Conservation (phyloP, 441 rosid species). For the Brassica hybrid region DNA sequence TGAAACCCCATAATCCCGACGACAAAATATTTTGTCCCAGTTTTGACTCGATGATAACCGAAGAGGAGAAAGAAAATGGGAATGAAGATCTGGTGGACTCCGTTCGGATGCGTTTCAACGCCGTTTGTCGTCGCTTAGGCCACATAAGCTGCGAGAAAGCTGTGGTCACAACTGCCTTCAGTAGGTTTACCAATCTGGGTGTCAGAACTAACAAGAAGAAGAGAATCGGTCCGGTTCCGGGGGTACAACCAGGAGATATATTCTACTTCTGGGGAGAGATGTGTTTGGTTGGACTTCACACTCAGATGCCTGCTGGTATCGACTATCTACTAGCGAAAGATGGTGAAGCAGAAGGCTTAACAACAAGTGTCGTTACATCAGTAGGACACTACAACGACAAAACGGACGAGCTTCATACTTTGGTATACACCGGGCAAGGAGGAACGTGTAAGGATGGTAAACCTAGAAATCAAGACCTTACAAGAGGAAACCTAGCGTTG, state of each 20-base stretch:
- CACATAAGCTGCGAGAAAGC: conserved; percentile 39
- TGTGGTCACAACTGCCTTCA: conserved; percentile 12
- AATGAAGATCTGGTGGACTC: conserved; percentile 36
- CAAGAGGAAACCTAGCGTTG: neutral
- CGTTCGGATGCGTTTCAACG: conserved; percentile 46
- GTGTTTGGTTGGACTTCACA: conserved; percentile 69
- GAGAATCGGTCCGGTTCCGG: conserved; percentile 58
- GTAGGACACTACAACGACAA: conserved; percentile 61
- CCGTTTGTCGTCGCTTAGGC: conserved; percentile 44
- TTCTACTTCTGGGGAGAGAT: conserved; percentile 72
- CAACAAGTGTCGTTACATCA: conserved; percentile 59
- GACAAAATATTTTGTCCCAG: neutral
- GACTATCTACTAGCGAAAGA: no score
- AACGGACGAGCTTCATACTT: conserved; percentile 51
- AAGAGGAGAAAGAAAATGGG: conserved; percentile 36
- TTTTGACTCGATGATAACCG: conserved; percentile 1
- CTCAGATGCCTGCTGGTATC: conserved; percentile 61
- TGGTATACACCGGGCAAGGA: conserved; percentile 51
- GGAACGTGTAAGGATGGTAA: conserved; percentile 36
- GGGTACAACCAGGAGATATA: conserved; percentile 68
- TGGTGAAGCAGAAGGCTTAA: no score
- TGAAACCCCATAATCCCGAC: neutral
- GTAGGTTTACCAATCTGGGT: conserved; percentile 41
- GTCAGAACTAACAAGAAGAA: conserved; percentile 45
- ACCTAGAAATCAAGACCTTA: neutral